Evolutionary conservation across 352 stramenopile species (phyloP), one percentile per base, ranked within the genome.

Genomic region (Pelagophyceae sp.): DNA sequence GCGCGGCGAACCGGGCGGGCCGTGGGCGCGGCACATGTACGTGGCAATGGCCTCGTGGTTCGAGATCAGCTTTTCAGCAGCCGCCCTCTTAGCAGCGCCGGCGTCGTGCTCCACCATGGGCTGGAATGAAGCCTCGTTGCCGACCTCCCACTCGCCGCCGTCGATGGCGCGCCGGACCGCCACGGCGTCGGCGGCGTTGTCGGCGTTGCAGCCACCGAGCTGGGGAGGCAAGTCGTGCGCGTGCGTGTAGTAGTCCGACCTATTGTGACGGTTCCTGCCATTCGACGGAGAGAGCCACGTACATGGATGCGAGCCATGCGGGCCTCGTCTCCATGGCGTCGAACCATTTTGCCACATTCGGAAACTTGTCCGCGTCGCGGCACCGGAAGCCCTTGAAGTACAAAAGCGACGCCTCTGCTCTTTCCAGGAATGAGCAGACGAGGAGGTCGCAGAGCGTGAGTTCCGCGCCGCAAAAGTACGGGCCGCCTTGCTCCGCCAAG

Each of bases 321-420:
- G 83, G 78, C 19, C 86, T 72, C 61, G 79, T 85, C 84, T 93
- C 89, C 87, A 93, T 91, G 27, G 85, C 86, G 78, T 91, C 86
- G 79, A 91, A 92, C 85, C 84, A 89, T 2, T 31, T 35, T 20
- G 75, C 40, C 31, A 87, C 40, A 23, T 81, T 61, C 11, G 76
- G 31, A 65, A 69, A 82, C 75, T 71, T 25, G 31, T 45, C 82
- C 17, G 77, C 60, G 29, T 88, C 83, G 65, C 88, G 86, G 35
- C 92, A 84, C 38, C 84, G 58, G 78, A 91, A 90, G 31, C 88
- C 89, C 78, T 93, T 93, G 80, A 85, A 94, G 82, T 87, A 94
- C 0, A 90, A 67, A 29, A 91, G 31, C 6, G 86, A 91, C 38
- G 87, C 89, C 33, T 77, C 82, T 81, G 91, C 92, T 61, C 89